These are phyloP conservation scores for Phytopythium ostracodes DNA, from an alignment of 352 stramenopile genomes.

Conservation along the genomic window DNA sequence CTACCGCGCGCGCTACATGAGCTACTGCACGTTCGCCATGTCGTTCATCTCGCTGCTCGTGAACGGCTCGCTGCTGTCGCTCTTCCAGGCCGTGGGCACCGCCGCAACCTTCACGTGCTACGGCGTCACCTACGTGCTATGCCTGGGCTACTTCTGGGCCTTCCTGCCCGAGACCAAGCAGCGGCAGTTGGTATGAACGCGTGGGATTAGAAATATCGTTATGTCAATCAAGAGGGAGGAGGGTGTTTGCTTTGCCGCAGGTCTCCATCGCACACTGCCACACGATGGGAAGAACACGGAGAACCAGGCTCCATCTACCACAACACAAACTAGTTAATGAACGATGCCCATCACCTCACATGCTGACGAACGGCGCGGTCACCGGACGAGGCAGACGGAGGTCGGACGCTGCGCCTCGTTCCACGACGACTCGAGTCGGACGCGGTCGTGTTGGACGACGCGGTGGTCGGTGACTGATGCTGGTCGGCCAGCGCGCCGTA, in stretches of 20 bases:
- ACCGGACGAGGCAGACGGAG: not conserved
- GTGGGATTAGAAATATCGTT: not conserved
- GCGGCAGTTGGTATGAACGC: slow-evolving; percentile 52
- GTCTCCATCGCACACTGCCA: not conserved
- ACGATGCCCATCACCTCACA: not conserved
- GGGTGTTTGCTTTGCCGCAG: not conserved
- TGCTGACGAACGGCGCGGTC: not conserved
- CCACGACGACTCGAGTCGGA: slow-evolving; percentile 4
- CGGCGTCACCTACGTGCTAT: slow-evolving; percentile 61
- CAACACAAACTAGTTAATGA: not conserved
- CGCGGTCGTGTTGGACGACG: slow-evolving; percentile 24
- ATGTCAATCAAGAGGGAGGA: not conserved
- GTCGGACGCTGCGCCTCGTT: not conserved
- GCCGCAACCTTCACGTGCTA: slow-evolving; percentile 65
- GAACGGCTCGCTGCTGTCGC: slow-evolving; percentile 74
- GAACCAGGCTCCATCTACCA: not conserved
- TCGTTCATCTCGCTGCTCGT: slow-evolving; percentile 81
- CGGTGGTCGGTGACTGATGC: slow-evolving; percentile 8
- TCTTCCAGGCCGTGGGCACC: slow-evolving; percentile 69
- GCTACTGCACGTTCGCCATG: slow-evolving; percentile 88
- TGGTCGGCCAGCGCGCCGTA: slow-evolving; percentile 25
- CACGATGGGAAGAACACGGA: no score
- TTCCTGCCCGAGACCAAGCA: slow-evolving; percentile 82
- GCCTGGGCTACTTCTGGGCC: slow-evolving; percentile 58
- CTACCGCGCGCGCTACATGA: slow-evolving; percentile 83